A percentile compares a stretch with the other conserved stretches of the same genome.
These are phyloP conservation scores for Mortierella sp. DNA, from an alignment of 371 early-diverging fungal species.

Conservation along the genomic window DNA sequence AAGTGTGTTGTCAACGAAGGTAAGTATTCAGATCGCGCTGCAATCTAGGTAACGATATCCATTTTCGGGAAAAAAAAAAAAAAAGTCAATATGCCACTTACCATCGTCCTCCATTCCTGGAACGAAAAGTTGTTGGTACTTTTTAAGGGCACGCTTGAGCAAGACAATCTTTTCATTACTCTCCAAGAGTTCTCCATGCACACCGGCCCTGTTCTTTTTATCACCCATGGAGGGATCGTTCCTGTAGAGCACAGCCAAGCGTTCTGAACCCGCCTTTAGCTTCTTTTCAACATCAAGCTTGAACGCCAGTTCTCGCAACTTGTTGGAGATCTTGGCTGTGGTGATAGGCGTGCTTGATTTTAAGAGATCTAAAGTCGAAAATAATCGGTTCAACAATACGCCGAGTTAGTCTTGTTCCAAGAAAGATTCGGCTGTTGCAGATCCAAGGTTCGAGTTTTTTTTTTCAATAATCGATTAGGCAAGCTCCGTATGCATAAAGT, in stretches of 20 bases:
- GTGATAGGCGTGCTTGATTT: slow-evolving; percentile 83
- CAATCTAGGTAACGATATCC: no score
- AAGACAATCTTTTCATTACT: slow-evolving; percentile 83
- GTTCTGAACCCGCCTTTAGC: slow-evolving; percentile 78
- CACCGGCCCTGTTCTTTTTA: slow-evolving; percentile 70
- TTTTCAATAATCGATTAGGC: slow-evolving; percentile 7
- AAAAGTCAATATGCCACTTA: no score
- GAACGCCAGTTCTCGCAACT: slow-evolving; percentile 83
- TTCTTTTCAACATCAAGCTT: slow-evolving; percentile 92
- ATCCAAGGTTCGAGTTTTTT: neutral
- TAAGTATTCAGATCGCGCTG: neutral
- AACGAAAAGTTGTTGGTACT: slow-evolving; percentile 86
- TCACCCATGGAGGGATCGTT: slow-evolving; percentile 62
- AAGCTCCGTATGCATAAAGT: no score
- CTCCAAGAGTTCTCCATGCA: slow-evolving; percentile 75
- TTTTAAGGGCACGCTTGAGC: slow-evolving; percentile 81
- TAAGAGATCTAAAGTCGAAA: slow-evolving; percentile 65
- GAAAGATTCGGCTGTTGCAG: neutral
- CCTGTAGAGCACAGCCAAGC: slow-evolving; percentile 59
- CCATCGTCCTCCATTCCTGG: slow-evolving; percentile 78
- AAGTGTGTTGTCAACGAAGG: neutral
- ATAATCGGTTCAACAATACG: slow-evolving; percentile 2
- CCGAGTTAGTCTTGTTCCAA: slow-evolving; percentile 6
- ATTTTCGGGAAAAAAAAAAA: no score
- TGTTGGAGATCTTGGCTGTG: slow-evolving; percentile 85